Conservation (phyloP, 2,329 filamentous ascomycete genomes). For the Arthroderma sp. region DNA sequence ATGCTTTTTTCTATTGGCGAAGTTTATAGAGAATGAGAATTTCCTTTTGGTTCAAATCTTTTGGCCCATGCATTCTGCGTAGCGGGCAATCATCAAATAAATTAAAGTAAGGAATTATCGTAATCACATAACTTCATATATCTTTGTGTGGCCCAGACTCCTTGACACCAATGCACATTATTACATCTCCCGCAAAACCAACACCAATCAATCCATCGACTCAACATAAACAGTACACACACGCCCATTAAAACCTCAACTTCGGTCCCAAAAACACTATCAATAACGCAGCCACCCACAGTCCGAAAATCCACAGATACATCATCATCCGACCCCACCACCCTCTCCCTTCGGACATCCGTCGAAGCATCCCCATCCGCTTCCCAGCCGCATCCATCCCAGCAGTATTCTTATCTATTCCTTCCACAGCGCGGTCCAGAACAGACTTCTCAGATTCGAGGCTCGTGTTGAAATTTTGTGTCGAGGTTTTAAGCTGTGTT, state of each 20-base stretch:
- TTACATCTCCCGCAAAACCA: not conserved
- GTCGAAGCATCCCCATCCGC: conserved; percentile 61
- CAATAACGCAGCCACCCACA: conserved; percentile 66
- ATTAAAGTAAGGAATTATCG: too few species aligned
- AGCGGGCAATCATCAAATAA: too few species aligned
- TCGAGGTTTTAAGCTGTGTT: conserved; percentile 59
- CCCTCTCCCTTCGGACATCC: conserved; percentile 76
- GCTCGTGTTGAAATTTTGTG: conserved; percentile 55
- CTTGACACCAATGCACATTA: too few species aligned
- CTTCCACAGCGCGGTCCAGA: conserved; percentile 55
- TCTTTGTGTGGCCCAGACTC: too few species aligned
- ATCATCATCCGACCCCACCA: conserved; percentile 76
- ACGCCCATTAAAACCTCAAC: conserved; percentile 53
- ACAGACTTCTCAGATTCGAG: conserved; percentile 64
- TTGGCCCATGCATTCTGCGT: too few species aligned
- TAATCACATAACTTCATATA: too few species aligned
- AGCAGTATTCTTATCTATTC: conserved; percentile 61
- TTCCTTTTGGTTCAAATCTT: not conserved
- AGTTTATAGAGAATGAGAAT: conserved; percentile 9
- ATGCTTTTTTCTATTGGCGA: conserved; percentile 10
- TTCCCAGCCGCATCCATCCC: conserved; percentile 65
- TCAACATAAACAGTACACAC: not conserved
- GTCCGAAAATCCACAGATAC: conserved; percentile 67
- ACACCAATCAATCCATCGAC: too few species aligned
- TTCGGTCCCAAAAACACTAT: conserved; percentile 81